phyloP scores from a whole-genome alignment of 1,139 yeast genomes.

The Protomyces arabidopsidicola region DNA sequence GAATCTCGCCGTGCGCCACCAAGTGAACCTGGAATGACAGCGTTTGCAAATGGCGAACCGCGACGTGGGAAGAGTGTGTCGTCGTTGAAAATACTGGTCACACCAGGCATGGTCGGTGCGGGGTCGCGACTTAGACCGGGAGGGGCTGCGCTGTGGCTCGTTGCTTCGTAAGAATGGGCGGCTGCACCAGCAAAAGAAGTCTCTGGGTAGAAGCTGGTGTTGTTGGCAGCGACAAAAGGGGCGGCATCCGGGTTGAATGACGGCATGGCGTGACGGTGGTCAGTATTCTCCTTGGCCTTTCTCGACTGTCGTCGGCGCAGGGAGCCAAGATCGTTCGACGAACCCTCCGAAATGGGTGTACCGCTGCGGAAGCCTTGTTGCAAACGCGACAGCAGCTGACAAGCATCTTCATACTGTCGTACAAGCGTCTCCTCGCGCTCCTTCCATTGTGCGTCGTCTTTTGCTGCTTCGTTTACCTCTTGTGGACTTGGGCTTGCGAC shows the following conservation, averaged over 20 bases:
- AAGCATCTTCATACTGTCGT: constrained; percentile 16
- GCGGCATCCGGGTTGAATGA: constrained; percentile 25
- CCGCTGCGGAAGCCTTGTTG: background rate
- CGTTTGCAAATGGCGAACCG: constrained; percentile 1
- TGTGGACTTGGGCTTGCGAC: constrained; percentile 11
- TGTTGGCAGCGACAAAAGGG: constrained; percentile 15
- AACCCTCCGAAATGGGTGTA: constrained; percentile 9
- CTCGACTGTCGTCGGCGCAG: constrained; percentile 10
- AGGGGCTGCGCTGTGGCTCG: background rate
- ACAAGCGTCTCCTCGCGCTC: constrained; percentile 19
- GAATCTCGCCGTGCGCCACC: constrained; percentile 11
- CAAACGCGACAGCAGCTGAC: constrained; percentile 2
- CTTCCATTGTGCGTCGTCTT: constrained; percentile 7
- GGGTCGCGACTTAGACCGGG: background rate
- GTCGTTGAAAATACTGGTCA: constrained; percentile 12
- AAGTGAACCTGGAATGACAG: background rate
- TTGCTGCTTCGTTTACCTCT: constrained; percentile 7
- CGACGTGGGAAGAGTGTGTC: background rate
- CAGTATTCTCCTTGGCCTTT: background rate
- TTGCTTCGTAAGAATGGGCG: background rate
- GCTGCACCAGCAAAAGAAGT: background rate
- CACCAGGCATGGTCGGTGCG: background rate
- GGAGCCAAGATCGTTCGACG: background rate
- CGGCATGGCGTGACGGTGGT: constrained; percentile 1
- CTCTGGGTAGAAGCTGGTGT: background rate